phyloP scores from a whole-genome alignment of 768 basidiomycete species.

The Neoboletus subvelutipes region DNA sequence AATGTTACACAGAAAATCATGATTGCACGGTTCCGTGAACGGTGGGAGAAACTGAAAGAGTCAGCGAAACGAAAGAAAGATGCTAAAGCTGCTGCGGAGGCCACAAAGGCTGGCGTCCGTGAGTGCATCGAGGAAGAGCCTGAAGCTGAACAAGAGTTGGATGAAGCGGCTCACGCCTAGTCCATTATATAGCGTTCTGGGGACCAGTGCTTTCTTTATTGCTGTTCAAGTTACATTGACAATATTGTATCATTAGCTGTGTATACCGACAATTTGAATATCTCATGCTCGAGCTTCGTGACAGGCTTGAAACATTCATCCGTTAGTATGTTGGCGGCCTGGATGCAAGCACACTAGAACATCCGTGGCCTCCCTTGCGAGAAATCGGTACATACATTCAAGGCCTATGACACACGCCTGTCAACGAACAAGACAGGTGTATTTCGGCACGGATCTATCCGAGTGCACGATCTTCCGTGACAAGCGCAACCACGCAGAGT shows the following conservation, averaged over 20 bases:
- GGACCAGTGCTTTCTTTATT: slow-evolving; percentile 5
- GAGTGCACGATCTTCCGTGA: too few species aligned
- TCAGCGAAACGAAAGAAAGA: slow-evolving; percentile 85
- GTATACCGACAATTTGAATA: slow-evolving; percentile 7
- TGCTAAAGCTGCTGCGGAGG: slow-evolving; percentile 54
- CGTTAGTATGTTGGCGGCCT: background rate
- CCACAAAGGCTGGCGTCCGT: slow-evolving; percentile 44
- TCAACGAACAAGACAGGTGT: background rate
- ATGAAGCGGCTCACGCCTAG: slow-evolving; percentile 20
- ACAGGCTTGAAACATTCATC: background rate
- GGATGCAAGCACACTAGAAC: background rate
- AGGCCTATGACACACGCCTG: background rate
- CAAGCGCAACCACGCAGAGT: too few species aligned
- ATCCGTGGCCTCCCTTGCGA: background rate
- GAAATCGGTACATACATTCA: background rate
- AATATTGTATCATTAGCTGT: slow-evolving; percentile 11
- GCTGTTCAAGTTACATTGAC: slow-evolving; percentile 4
- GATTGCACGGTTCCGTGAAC: slow-evolving; percentile 79
- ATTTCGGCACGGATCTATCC: too few species aligned
- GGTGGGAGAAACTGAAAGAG: slow-evolving; percentile 90
- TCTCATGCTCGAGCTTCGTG: background rate
- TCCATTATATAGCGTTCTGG: background rate
- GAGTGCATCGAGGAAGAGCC: slow-evolving; percentile 72
- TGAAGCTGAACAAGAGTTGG: slow-evolving; percentile 61
- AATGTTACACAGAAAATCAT: slow-evolving; percentile 63